These are phyloP conservation scores for Aspergillus latus DNA, from an alignment of 2,329 filamentous ascomycete genomes.

Conservation along the genomic window DNA sequence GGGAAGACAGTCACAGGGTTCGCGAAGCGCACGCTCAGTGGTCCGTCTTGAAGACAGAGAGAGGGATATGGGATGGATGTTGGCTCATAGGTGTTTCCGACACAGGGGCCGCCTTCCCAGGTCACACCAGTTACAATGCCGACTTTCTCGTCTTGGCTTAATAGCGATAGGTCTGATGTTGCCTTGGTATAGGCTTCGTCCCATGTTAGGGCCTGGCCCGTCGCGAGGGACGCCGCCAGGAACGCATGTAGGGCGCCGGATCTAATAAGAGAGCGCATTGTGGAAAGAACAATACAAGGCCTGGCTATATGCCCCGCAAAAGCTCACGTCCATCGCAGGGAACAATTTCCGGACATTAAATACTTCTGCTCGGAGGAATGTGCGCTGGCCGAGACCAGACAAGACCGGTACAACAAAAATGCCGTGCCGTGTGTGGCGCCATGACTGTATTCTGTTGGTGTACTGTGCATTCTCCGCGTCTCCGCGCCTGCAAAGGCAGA, in stretches of 20 bases:
- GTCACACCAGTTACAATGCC: slow-evolving; percentile 32
- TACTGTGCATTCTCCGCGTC: background rate
- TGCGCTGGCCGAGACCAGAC: background rate
- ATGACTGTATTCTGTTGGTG: background rate
- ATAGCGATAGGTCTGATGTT: slow-evolving; percentile 11
- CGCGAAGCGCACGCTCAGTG: slow-evolving; percentile 42
- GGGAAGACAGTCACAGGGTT: slow-evolving; percentile 47
- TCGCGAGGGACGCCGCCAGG: background rate
- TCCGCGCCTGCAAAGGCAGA: background rate
- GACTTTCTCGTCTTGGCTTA: slow-evolving; percentile 27
- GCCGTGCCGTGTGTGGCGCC: background rate
- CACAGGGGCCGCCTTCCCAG: slow-evolving; percentile 32
- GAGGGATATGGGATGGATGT: slow-evolving; percentile 33
- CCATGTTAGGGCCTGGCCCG: slow-evolving; percentile 11
- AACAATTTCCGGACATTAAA: background rate
- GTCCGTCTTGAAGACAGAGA: slow-evolving; percentile 34
- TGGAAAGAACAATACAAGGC: background rate
- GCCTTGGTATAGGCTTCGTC: slow-evolving; percentile 18
- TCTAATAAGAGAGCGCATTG: slow-evolving; percentile 1
- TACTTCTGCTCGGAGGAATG: background rate
- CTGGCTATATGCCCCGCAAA: background rate
- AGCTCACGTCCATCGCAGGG: too few species aligned
- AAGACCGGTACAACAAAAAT: background rate
- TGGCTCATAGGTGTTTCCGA: slow-evolving; percentile 32
- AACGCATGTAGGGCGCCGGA: background rate